Conservation (phyloP, 2,329 filamentous ascomycete species). For the Zymoseptoria ardabiliae region DNA sequence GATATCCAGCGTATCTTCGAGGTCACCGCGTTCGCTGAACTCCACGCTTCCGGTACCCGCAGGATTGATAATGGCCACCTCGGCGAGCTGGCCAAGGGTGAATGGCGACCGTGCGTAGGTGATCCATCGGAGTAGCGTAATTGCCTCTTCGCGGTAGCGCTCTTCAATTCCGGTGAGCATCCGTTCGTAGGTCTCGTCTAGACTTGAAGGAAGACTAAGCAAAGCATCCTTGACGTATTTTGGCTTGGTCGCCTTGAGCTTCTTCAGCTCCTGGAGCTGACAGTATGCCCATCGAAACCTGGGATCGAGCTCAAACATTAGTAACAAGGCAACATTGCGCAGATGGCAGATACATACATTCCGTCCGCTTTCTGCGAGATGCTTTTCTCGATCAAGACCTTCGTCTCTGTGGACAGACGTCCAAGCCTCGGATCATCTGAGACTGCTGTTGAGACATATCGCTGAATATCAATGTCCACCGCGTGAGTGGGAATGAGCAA, state of each 20-base stretch:
- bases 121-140: constrained; percentile 14
- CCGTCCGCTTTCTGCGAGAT: constrained; percentile 13
- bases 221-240: constrained; percentile 9
- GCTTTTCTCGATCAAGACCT: constrained; percentile 9
- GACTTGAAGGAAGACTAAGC: constrained; percentile 6
- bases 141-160: constrained; percentile 6
- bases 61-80: constrained; percentile 13
- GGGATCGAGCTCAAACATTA: no score
- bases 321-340: no score
- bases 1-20: constrained; percentile 11
- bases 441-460: constrained; percentile 10
- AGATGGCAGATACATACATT: constrained; percentile 12
- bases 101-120: constrained; percentile 12
- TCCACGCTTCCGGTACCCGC: constrained; percentile 5
- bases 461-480: constrained; percentile 13
- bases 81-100: constrained; percentile 12
- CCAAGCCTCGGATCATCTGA: constrained; percentile 1
- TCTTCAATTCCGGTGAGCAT: constrained; percentile 13
- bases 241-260: constrained; percentile 3
- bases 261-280: constrained; percentile 18
- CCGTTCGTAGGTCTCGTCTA: constrained; percentile 21
- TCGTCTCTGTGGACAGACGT: constrained; percentile 2
- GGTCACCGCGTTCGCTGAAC: constrained; percentile 5
- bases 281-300: constrained; percentile 23
- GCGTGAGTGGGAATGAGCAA: constrained; percentile 1